Evolutionary conservation across 768 basidiomycete genomes (phyloP), one percentile per base, ranked within the genome.

Genomic region (Pisolithus marmoratus): DNA sequence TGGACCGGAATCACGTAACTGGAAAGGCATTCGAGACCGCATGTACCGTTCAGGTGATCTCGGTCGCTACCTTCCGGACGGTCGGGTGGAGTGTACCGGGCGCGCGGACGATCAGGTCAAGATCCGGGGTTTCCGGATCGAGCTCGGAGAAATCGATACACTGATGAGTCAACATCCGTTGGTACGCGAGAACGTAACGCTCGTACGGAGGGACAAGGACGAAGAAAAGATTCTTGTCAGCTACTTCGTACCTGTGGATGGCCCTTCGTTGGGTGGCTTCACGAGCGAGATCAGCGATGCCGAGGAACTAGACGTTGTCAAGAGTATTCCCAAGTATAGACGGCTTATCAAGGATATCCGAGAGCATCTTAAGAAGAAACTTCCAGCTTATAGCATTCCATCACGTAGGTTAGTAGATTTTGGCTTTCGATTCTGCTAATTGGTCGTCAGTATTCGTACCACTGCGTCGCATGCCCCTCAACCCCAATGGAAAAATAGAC

Each of bases 51-150:
- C 93, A 26, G 96, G 96, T 20, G 96, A 99, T 70, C 79, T 99
- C 4, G 96, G 96, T 2, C 84, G 96, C 5, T 99, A 99, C 69
- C 74, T 87, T 29, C 90, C 96, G 1, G 80, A 88, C 65, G 96
- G 96, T 5, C 83, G 81, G 29, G 96, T 99, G 11, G 96, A 99
- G 68, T 98, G 96, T 65, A 94, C 90, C 0, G 96, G 96, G 19
- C 83, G 96, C 20, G 94, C 95, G 2, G 96, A 99, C 65, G 95
- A 98, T 64, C 96, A 99, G 65, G 91, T 99, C 72, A 98, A 99
- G 74, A 98, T 99, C 69, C 89, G 96, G 50, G 96, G 96, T 2
- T 99, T 99, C 84, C 80, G 96, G 23, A 98, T 99, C 62, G 96
- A 99, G 67, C 80, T 98, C 7, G 94, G 94, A 15, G 96, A 99